Base-by-base conservation (phyloP, 2,329 filamentous ascomycete genomes). In the Aureobasidium sp. region DNA sequence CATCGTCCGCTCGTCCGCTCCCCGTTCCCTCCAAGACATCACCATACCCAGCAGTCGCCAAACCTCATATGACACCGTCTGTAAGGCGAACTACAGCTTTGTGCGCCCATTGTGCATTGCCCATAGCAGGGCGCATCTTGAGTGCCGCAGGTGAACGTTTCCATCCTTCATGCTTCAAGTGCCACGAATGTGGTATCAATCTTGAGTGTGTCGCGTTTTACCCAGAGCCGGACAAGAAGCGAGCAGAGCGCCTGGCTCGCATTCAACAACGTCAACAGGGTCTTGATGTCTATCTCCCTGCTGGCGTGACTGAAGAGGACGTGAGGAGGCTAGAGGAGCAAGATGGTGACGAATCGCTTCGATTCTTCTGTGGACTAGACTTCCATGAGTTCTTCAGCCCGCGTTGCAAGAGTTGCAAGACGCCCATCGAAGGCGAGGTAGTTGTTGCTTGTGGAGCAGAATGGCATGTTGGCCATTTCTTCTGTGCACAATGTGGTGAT, bases 281-380 rank as follows among this genome's bases (percentile, higher is more conserved):
- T n/a, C 70, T 72, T 32, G 72, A 83, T 0, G 73, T 89, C n/a
- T 48, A 65, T 11, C 77, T 84, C 5, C 86, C 89, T 63, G 77
- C 81, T 55, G 85, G 2, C 83, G 83, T 34, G 78, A 84, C 83
- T 74, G 81, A 81, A 3, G 87, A 90, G 41, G 67, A 71, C 16
- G 49, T 68, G 30, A 49, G 72, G 34, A 49, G 65, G 27, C 63
- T 67, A 3, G 71, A 71, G 59, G 64, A 63, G 30, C 70, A 74
- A 44, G 89, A 93, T 67, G 86, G 88, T 45, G 88, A 93, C 71
- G 82, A 84, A 41, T 80, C 85, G 11, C 77, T 90, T 50, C 86
- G 93, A 11, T 97, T 97, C 81, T 99, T 89, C 78, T 99, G 94
- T 76, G 93, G 97, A 73, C 83, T 99, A n/a, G 94, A 99, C 78